A percentile compares a stretch with the other conserved stretches of the same genome.
These are phyloP conservation scores for Kwoniella bestiolae DNA, from an alignment of 768 basidiomycete genomes.

Conservation along the genomic window DNA sequence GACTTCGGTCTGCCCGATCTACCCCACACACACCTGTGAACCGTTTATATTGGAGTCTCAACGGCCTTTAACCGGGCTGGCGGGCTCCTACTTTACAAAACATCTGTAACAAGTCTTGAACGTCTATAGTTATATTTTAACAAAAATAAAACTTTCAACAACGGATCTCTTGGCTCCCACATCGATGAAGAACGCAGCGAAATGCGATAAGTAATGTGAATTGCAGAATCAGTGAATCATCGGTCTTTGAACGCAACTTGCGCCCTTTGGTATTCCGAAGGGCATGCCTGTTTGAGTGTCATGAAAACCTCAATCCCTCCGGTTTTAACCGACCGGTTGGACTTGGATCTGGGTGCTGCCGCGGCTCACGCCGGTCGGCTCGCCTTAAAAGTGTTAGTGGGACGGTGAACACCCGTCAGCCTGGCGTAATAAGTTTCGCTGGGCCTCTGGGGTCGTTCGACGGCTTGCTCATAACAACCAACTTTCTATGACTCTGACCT, in stretches of 20 bases:
- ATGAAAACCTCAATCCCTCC: constrained; percentile 47
- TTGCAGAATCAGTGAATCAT: constrained; percentile 82
- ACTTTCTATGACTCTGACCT: constrained; percentile 62
- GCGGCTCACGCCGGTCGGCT: constrained; percentile 33
- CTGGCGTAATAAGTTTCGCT: constrained; percentile 63
- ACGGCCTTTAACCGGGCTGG: constrained; percentile 2
- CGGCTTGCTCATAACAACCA: constrained; percentile 47
- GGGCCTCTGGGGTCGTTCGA: constrained; percentile 18
- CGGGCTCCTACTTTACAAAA: constrained; percentile 12
- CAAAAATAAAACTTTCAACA: constrained; percentile 63
- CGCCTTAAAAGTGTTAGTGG: constrained; percentile 63
- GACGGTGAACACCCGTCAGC: constrained; percentile 32
- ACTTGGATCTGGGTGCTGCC: constrained; percentile 49
- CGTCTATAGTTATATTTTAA: constrained; percentile 40
- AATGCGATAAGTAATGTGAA: constrained; percentile 82
- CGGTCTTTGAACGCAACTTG: constrained; percentile 82
- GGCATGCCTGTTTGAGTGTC: constrained; percentile 72
- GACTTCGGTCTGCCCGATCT: constrained; percentile 40
- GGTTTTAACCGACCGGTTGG: constrained; percentile 30
- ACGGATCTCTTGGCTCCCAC: constrained; percentile 78
- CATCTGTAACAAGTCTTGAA: constrained; percentile 12
- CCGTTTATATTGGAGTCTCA: constrained; percentile 2
- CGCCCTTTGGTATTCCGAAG: constrained; percentile 74
- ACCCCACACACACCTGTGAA: constrained; percentile 57
- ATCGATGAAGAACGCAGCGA: constrained; percentile 81